Percentiles rank a stretch among this genome's conserved stretches.
Evolutionary conservation across 202 grass and related monocot genomes (phyloP).

Genomic region (Bolboschoenoplectus hybrid): DNA sequence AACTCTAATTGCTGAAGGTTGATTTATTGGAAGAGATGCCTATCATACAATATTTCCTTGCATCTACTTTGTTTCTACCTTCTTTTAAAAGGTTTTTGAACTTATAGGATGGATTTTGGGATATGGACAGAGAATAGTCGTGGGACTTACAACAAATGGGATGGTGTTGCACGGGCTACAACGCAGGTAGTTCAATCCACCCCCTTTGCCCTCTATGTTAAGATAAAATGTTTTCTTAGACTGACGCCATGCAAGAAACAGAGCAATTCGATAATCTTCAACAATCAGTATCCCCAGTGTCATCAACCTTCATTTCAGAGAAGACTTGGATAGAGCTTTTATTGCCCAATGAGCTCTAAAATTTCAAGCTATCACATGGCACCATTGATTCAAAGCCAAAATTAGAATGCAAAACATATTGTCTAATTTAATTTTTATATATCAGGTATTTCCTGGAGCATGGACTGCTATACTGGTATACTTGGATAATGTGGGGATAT

Average conservation of each 20-base stretch:
- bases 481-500: slow-evolving; percentile 92
- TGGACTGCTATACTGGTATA: slow-evolving; percentile 92
- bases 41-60: neutral
- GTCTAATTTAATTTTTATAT: slow-evolving; percentile 14
- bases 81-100: slow-evolving; percentile 3
- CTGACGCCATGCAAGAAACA: neutral
- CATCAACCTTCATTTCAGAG: neutral
- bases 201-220: neutral
- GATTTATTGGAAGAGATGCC: slow-evolving; percentile 6
- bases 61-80: neutral
- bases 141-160: slow-evolving; percentile 98
- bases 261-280: neutral
- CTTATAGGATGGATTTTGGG: slow-evolving; percentile 86
- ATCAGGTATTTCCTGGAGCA: slow-evolving; percentile 90
- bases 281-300: neutral
- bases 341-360: neutral
- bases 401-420: slow-evolving; percentile 19
- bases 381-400: neutral
- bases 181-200: slow-evolving; percentile 57
- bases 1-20: neutral
- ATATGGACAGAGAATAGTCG: slow-evolving; percentile 91
- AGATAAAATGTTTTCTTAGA: slow-evolving; percentile 1
- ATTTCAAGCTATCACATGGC: neutral
- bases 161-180: slow-evolving; percentile 93
- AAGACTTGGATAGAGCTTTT: neutral